Percentiles rank a stretch among this genome's conserved stretches.
phyloP scores from a whole-genome alignment of 495 filamentous ascomycete genomes.

The Neurospora pannonica region DNA sequence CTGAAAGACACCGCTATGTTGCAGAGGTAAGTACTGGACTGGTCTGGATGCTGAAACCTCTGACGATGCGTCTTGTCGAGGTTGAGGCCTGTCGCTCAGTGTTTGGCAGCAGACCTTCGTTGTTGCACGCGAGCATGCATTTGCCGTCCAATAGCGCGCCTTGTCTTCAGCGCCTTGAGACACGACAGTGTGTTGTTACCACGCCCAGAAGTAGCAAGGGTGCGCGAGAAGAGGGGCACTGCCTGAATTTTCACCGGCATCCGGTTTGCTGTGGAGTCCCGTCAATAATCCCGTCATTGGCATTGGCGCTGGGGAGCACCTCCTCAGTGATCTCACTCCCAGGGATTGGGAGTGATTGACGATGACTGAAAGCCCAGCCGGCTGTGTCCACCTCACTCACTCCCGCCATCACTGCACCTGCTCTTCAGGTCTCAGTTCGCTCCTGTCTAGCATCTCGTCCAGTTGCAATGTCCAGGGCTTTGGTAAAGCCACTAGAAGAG shows the following conservation, averaged over 20 bases:
- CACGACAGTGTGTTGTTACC: background rate
- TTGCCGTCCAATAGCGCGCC: background rate
- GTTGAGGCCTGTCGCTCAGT: background rate
- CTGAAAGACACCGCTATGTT: background rate
- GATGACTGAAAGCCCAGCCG: background rate
- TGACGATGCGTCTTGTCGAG: background rate
- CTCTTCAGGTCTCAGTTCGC: background rate
- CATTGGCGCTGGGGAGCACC: background rate
- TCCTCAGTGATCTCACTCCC: background rate
- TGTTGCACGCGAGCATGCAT: background rate
- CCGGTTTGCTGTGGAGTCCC: background rate
- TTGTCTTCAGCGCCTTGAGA: background rate
- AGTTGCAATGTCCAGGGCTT: background rate
- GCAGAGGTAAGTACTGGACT: background rate
- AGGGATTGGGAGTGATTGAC: background rate
- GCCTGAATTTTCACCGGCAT: background rate
- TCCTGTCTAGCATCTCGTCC: background rate
- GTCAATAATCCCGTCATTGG: background rate
- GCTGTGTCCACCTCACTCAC: background rate
- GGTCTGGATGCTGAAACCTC: background rate
- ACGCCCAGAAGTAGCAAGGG: background rate
- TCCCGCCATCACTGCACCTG: background rate
- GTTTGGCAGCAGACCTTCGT: background rate
- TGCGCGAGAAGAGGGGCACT: background rate
- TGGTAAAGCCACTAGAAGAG: background rate